A percentile compares a stretch with the other conserved stretches of the same genome.
Conservation (phyloP, 2,329 filamentous ascomycete species). For the Colletotrichum costaricense region DNA sequence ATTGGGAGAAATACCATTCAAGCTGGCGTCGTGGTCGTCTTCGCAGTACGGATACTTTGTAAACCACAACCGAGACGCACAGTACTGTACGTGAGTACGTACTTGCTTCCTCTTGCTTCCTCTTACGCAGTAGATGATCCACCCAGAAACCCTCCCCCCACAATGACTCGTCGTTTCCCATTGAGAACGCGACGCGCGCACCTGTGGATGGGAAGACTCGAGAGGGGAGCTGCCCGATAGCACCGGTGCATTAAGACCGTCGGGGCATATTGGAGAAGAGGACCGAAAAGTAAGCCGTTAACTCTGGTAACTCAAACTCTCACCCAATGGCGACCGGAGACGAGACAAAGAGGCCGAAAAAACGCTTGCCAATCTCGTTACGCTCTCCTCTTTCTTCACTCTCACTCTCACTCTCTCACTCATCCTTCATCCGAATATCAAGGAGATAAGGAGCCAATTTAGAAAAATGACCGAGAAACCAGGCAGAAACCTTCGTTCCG, state of each 20-base stretch:
- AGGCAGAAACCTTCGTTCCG: not conserved
- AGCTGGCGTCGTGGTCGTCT: not conserved
- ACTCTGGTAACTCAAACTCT: not conserved
- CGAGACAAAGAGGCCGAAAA: not conserved
- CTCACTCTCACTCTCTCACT: not conserved
- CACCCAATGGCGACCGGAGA: not conserved
- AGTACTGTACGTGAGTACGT: not conserved
- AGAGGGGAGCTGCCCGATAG: not conserved
- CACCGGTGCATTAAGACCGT: not conserved
- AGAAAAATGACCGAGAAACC: not conserved
- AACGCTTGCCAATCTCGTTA: not conserved
- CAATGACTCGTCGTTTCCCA: slow-evolving; percentile 30
- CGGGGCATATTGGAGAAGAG: not conserved
- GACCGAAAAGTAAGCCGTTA: not conserved
- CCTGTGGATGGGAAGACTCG: not conserved
- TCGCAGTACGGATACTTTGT: not conserved
- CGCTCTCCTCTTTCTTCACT: not conserved
- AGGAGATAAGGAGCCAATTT: not conserved
- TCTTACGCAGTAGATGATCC: not conserved
- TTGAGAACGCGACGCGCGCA: not conserved
- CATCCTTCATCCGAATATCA: not conserved
- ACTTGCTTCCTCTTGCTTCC: not conserved
- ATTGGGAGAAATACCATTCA: not conserved
- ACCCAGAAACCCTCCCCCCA: not conserved
- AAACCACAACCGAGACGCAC: not conserved